Conservation (phyloP, 306 rosid genomes). For the Vigna hirtella region DNA sequence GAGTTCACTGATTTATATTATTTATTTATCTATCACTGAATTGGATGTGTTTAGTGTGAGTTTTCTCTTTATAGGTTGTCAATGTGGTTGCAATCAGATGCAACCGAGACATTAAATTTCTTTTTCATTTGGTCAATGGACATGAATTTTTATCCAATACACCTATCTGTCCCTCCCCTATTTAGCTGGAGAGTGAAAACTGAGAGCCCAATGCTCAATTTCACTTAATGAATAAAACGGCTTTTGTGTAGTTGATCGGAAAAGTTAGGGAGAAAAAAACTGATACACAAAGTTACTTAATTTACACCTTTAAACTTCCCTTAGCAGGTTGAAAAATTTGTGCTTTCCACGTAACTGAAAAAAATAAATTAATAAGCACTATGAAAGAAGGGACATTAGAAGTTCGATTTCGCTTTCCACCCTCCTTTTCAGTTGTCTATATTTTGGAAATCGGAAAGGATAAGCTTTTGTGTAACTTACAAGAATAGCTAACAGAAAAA, state of each 20-base stretch:
- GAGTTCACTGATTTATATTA: neutral
- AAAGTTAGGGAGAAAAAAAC: constrained; percentile 11
- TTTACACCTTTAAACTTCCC: constrained; percentile 27
- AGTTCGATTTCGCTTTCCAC: constrained; percentile 33
- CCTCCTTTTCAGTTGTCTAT: constrained; percentile 19
- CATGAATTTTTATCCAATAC: neutral
- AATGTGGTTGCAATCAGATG: constrained; percentile 43
- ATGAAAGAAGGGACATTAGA: constrained; percentile 34
- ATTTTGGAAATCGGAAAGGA: constrained; percentile 37
- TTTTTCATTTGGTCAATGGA: constrained; percentile 29
- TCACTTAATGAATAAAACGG: neutral
- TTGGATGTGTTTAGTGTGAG: neutral
- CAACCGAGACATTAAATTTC: constrained; percentile 41
- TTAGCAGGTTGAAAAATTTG: constrained; percentile 37
- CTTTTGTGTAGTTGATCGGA: neutral
- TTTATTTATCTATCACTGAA: neutral
- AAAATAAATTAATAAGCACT: constrained; percentile 16
- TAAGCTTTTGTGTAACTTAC: constrained; percentile 39
- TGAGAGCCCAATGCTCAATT: neutral
- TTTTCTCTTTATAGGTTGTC: constrained; percentile 42
- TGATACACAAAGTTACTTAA: neutral
- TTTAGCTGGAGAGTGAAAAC: neutral
- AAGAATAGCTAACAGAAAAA: constrained; percentile 18
- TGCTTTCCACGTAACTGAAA: constrained; percentile 50
- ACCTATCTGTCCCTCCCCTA: neutral